Percentiles rank a stretch among this genome's conserved stretches.
phyloP scores from a whole-genome alignment of 2,329 filamentous ascomycete genomes.

The Fusarium austroafricanum region DNA sequence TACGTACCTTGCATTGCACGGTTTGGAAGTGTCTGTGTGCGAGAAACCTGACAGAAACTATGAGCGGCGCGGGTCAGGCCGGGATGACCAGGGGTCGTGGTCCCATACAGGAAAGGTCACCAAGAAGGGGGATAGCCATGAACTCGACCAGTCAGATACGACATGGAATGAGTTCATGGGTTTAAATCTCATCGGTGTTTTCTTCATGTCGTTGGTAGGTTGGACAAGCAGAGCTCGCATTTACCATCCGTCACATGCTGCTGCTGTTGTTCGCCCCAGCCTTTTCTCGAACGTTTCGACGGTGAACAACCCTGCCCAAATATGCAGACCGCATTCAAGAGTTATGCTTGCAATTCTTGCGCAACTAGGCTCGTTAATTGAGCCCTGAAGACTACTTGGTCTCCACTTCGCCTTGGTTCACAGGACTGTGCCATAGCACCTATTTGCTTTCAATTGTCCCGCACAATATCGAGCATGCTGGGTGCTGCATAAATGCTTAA shows the following conservation, averaged over 20 bases:
- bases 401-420: slow-evolving; percentile 29
- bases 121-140: slow-evolving; percentile 12
- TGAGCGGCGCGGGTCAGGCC: slow-evolving; percentile 19
- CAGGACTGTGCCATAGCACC: slow-evolving; percentile 10
- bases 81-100: slow-evolving; percentile 31
- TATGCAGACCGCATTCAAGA: slow-evolving; percentile 29
- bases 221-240: slow-evolving; percentile 25
- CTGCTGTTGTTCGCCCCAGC: slow-evolving; percentile 12
- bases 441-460: not conserved
- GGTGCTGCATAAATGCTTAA: slow-evolving; percentile 20
- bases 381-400: slow-evolving; percentile 32
- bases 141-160: slow-evolving; percentile 35
- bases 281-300: slow-evolving; percentile 39
- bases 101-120: slow-evolving; percentile 8
- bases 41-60: slow-evolving; percentile 25
- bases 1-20: not conserved
- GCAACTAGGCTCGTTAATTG: slow-evolving; percentile 26
- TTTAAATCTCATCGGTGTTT: slow-evolving; percentile 6
- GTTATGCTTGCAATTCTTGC: too few species aligned
- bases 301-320: slow-evolving; percentile 14
- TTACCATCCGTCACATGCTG: slow-evolving; percentile 23
- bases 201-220: slow-evolving; percentile 14
- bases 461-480: slow-evolving; percentile 7
- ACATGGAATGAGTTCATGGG: slow-evolving; percentile 19
- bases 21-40: slow-evolving; percentile 2